Evolutionary conservation across 805 yeast genomes (phyloP), one percentile per base, ranked within the genome.

Genomic region (Nakazawaea populi): DNA sequence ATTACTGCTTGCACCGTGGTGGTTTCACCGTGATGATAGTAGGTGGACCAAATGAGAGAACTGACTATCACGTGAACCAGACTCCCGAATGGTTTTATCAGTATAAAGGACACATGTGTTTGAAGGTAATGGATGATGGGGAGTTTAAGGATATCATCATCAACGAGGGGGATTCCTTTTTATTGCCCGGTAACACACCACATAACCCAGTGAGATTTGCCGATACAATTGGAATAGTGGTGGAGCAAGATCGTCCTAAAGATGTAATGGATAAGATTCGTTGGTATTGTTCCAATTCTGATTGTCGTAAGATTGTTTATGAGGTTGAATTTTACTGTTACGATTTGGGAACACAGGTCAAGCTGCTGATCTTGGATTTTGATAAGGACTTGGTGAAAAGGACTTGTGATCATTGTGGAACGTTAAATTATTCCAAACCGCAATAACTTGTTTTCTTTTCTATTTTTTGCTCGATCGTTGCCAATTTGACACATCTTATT

Each of bases 21-120:
- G 97, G 97, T 0, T 87, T 87, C 64, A 90, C 97, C 0, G 89
- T 90, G 37, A 91, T 91, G 97, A 83, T 90, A 47, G 96, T 91
- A 1, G 97, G 97, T 12, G 97, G 97, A 0, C 97, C 97, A 4
- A 91, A 91, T 64, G 96, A 85, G 60, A 75, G 97, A 52, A 90
- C 96, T 0, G 97, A 91, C 64, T 91, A 89, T 64, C 97, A 91
- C 62, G 80, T 91, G 46, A 91, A 91, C 62, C 95, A 89, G 59
- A 91, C 97, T 0, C 97, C 97, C 0, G 97, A 91, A 61, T 91
- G 89, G 80, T 91, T 91, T 65, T 83, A 85, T 68, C 92, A 87
- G 74, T 79, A 85, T 64, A 88, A 88, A 66, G 97, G 97, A 1
- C 72, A 75, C 29, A 90, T 91, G 96, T 77, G 87, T 24, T 73